Base-by-base conservation (phyloP, 2,329 filamentous ascomycete genomes). In the Cladosporium sp. region DNA sequence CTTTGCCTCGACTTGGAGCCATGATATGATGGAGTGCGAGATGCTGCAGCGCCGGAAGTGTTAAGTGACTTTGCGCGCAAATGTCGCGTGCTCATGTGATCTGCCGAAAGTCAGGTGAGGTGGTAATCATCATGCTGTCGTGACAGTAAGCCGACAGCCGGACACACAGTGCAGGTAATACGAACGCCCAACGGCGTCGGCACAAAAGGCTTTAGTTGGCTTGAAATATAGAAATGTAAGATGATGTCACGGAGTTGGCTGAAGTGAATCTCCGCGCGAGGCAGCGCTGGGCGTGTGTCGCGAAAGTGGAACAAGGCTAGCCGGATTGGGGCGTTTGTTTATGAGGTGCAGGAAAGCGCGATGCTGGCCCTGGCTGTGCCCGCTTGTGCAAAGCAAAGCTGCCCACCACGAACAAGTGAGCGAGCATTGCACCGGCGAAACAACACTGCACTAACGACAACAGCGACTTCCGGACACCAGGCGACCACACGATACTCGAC, bases 1-100 rank as follows among this genome's bases (percentile, higher is more conserved):
- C 63, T 55, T 65, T 69, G 20, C 67, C 67, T 64, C 67, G 65
- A 60, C 65, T 69, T 9, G 69, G 66, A 45, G 67, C 67, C 69
- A 71, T 72, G 58, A 12, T 57, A 38, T 37, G 20, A 17, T 55
- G 28, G 17, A n/a, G n/a, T 17, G 39, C 17, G 8, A 20, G 37
- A 11, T 47, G 28, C 15, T 17, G 22, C 22, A 17, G n/a, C 22
- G 43, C 43, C n/a, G 30, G 3, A 47, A 9, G 25, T 30, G 5
- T n/a, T 30, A 4, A 14, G 25, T 30, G 15, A 3, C 43, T 47
- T 28, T 20, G 50, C 64, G 55, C 65, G 64, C 45, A 37, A 40
- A 9, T 52, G 50, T 61, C 65, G 61, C 66, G 66, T 38, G 19
- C 36, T 60, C 64, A 66, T 62, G 63, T 66, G 64, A 66, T 45